Conservation (phyloP, 345 rosid species). For the Jatropha curcas region DNA sequence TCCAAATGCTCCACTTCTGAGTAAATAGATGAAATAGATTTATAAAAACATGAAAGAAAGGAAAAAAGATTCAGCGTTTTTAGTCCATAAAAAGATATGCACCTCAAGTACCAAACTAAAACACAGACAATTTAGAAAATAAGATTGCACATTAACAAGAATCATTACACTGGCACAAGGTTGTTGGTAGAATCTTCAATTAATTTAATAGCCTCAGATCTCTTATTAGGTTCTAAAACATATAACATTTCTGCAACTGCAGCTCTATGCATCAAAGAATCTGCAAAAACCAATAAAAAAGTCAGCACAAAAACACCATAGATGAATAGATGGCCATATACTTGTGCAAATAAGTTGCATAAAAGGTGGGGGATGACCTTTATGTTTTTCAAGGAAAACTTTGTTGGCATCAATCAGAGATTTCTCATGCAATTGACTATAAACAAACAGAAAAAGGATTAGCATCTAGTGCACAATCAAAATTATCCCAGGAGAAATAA, state of each 20-base stretch:
- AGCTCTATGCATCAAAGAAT: constrained; percentile 89
- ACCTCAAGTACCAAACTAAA: neutral
- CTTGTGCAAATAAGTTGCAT: neutral
- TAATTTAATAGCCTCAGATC: constrained; percentile 65
- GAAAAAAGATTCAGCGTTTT: constrained; percentile 4
- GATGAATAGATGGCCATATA: neutral
- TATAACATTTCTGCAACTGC: constrained; percentile 86
- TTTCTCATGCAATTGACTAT: constrained; percentile 79
- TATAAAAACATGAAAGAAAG: constrained; percentile 8
- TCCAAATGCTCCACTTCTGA: constrained; percentile 69
- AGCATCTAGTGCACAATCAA: neutral
- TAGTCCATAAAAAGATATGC: neutral
- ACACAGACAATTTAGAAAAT: neutral
- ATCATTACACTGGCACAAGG: constrained; percentile 51
- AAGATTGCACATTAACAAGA: neutral
- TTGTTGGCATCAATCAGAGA: constrained; percentile 76
- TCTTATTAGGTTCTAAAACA: constrained; percentile 66
- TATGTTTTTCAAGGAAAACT: constrained; percentile 67
- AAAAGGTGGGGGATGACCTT: constrained; percentile 44
- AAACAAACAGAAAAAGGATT: constrained; percentile 6
- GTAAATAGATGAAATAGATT: neutral
- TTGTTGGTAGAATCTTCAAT: constrained; percentile 76
- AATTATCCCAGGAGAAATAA: neutral
- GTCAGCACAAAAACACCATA: constrained; percentile 3
- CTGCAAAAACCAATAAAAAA: constrained; percentile 39